Conservation (phyloP, 2,329 filamentous ascomycete species). For the Colletotrichum cordylinicola region DNA sequence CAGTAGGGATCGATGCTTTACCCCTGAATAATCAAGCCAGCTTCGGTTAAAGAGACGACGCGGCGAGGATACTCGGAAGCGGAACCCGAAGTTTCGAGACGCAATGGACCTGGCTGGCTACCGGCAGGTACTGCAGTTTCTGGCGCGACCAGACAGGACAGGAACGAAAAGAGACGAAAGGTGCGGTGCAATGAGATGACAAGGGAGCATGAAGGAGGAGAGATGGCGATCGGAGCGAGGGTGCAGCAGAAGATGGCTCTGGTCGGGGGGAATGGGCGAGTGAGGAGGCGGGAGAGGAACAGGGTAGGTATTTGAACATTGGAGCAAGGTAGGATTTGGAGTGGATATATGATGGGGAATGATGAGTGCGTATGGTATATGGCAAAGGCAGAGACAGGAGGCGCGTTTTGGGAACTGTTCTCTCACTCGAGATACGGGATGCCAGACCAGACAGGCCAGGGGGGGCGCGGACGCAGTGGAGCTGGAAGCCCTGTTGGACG, state of each 20-base stretch:
- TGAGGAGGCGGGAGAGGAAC: constrained; percentile 30
- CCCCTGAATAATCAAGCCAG: constrained; percentile 41
- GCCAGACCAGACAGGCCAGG: background rate
- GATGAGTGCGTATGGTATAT: constrained; percentile 27
- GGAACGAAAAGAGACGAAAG: constrained; percentile 8
- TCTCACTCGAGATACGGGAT: constrained; percentile 1
- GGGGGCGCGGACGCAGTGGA: constrained; percentile 14
- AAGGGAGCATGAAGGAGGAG: constrained; percentile 21
- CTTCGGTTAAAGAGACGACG: constrained; percentile 21
- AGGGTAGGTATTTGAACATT: constrained; percentile 41
- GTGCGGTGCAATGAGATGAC: constrained; percentile 17
- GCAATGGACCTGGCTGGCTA: constrained; percentile 14
- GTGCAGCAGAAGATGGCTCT: constrained; percentile 20
- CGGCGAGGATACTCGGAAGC: constrained; percentile 33
- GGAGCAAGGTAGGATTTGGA: constrained; percentile 36
- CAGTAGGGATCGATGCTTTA: constrained; percentile 19
- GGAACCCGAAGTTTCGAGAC: constrained; percentile 41
- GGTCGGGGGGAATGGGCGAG: constrained; percentile 19
- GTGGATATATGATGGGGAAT: constrained; percentile 37
- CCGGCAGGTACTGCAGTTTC: constrained; percentile 1
- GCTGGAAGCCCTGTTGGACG: constrained; percentile 9
- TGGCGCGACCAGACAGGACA: background rate
- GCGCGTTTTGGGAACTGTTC: constrained; percentile 5
- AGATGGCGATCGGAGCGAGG: constrained; percentile 28
- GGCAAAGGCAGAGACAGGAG: constrained; percentile 8